A percentile compares a stretch with the other conserved stretches of the same genome.
Conservation (phyloP, 2,329 filamentous ascomycete genomes). For the Paramyrothecium sp. region DNA sequence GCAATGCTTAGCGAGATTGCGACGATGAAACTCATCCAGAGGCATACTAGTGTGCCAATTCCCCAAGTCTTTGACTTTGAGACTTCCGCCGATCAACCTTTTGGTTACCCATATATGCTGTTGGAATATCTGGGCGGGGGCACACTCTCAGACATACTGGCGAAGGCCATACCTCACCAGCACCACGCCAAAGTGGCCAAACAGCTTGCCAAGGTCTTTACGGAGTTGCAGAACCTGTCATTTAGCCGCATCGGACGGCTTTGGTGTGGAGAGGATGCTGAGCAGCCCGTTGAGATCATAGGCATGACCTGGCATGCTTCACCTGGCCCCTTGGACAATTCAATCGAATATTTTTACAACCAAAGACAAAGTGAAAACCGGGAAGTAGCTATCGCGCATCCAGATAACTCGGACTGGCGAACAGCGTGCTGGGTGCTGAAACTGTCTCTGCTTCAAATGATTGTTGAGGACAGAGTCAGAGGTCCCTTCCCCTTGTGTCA, state of each 20-base stretch:
- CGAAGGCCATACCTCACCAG: slow-evolving; percentile 12
- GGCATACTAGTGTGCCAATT: slow-evolving; percentile 18
- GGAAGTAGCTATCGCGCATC: slow-evolving; percentile 13
- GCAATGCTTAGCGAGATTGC: slow-evolving; percentile 24
- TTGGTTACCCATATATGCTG: slow-evolving; percentile 23
- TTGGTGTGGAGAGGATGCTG: slow-evolving; percentile 20
- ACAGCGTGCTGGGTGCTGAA: slow-evolving; percentile 31
- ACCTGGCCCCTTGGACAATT: slow-evolving; percentile 22
- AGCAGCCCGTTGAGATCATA: slow-evolving; percentile 19
- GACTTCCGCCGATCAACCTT: slow-evolving; percentile 12
- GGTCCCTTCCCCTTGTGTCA: slow-evolving; percentile 35
- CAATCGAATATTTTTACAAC: slow-evolving; percentile 25
- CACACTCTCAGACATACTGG: slow-evolving; percentile 10
- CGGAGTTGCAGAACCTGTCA: slow-evolving; percentile 20
- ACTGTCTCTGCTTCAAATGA: slow-evolving; percentile 21
- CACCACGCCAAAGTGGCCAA: slow-evolving; percentile 19
- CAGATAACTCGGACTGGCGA: slow-evolving; percentile 21
- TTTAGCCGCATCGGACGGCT: slow-evolving; percentile 23
- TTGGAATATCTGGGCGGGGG: slow-evolving; percentile 20
- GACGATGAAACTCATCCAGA: slow-evolving; percentile 20
- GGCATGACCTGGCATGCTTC: slow-evolving; percentile 16
- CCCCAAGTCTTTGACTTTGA: slow-evolving; percentile 19
- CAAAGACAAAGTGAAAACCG: slow-evolving; percentile 20
- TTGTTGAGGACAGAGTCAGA: slow-evolving; percentile 23
- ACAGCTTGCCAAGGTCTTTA: slow-evolving; percentile 20